Conservation (phyloP, 169 alveolate genomes). For the Perkinsus chesapeaki region DNA sequence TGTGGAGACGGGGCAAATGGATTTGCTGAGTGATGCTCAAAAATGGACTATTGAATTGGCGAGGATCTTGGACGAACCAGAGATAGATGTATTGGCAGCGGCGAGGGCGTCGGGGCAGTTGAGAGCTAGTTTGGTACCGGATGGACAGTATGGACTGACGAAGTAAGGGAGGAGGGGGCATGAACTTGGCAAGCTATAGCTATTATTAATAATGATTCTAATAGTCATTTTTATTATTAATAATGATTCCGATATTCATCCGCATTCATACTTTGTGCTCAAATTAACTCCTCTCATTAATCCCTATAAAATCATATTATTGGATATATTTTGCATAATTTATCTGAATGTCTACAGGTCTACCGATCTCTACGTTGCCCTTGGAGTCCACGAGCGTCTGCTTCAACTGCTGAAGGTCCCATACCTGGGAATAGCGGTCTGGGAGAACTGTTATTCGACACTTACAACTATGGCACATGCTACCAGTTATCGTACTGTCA, state of each 20-base stretch:
- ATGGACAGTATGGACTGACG: not conserved
- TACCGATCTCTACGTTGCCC: not conserved
- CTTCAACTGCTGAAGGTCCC: not conserved
- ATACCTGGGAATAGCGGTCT: not conserved
- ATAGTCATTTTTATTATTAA: too few species aligned
- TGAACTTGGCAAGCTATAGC: too few species aligned
- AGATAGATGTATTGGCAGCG: not conserved
- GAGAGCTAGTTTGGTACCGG: not conserved
- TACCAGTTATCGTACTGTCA: not conserved
- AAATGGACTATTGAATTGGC: not conserved
- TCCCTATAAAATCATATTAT: too few species aligned
- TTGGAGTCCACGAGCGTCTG: not conserved
- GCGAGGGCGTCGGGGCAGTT: not conserved
- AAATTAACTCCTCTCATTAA: too few species aligned
- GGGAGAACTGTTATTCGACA: not conserved
- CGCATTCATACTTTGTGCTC: too few species aligned
- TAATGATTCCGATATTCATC: too few species aligned
- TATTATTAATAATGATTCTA: too few species aligned
- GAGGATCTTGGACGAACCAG: not conserved
- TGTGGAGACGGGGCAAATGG: not conserved
- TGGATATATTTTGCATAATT: too few species aligned
- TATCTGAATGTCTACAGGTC: not conserved
- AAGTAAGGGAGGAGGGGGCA: not conserved
- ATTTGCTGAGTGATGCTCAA: not conserved
- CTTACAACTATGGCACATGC: not conserved